These are phyloP conservation scores for Microcyclosporella mali DNA, from an alignment of 2,329 filamentous ascomycete species.

Conservation along the genomic window DNA sequence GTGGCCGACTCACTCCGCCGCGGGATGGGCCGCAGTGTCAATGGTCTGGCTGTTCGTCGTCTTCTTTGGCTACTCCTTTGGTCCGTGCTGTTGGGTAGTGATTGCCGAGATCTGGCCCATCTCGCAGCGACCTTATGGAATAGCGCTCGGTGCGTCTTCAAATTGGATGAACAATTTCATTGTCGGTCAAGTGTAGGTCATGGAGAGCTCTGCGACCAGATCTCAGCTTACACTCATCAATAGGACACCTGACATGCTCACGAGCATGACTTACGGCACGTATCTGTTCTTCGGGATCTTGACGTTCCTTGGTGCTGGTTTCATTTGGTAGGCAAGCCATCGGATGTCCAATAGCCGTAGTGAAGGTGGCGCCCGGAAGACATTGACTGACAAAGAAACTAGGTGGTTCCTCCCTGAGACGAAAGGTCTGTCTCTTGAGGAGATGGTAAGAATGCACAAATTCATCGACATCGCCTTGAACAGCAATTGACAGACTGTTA, in stretches of 20 bases:
- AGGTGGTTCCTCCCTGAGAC: conserved; percentile 50
- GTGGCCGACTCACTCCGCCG: conserved; percentile 53
- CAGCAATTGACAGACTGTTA: neutral
- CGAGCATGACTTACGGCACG: conserved; percentile 48
- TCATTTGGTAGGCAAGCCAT: conserved; percentile 41
- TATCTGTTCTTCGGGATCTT: conserved; percentile 65
- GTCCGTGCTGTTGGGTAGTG: conserved; percentile 63
- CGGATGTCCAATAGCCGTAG: neutral
- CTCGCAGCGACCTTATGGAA: conserved; percentile 63
- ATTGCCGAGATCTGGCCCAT: conserved; percentile 70
- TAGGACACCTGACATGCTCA: conserved; percentile 1
- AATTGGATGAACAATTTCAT: conserved; percentile 44
- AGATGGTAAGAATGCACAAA: conserved; percentile 19
- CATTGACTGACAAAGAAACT: too few species aligned
- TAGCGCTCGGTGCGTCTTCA: conserved; percentile 55
- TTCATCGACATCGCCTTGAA: neutral
- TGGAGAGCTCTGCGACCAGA: neutral
- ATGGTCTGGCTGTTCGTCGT: conserved; percentile 72
- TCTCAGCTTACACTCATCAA: too few species aligned
- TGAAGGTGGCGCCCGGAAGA: neutral
- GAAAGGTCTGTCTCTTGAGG: conserved; percentile 46
- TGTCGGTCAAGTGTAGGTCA: conserved; percentile 46
- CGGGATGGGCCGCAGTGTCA: conserved; percentile 62
- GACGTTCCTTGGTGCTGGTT: conserved; percentile 55
- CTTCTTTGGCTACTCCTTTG: conserved; percentile 70